Percentiles rank a stretch among this genome's conserved stretches.
Conservation (phyloP, 257 asterid genomes). For the Gentiana dahurica region DNA sequence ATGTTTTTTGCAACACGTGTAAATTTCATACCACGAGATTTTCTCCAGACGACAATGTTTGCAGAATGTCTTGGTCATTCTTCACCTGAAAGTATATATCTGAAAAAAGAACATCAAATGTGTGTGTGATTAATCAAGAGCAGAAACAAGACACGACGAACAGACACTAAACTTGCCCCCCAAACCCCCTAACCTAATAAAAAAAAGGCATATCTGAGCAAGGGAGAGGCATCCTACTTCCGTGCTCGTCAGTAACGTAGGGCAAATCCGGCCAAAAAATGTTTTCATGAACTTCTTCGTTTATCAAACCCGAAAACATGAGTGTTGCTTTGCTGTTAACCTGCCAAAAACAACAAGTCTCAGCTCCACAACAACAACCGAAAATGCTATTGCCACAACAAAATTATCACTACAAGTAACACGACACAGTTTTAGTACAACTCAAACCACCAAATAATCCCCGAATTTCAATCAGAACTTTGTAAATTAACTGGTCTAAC, state of each 20-base stretch:
- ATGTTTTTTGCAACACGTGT: background rate
- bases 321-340: slow-evolving; percentile 86
- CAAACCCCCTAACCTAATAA: background rate
- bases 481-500: too few relatives aligned
- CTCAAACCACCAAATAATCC: too few relatives aligned
- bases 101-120: slow-evolving; percentile 17
- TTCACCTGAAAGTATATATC: slow-evolving; percentile 96
- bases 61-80: slow-evolving; percentile 86
- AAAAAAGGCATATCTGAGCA: slow-evolving; percentile 3
- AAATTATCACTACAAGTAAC: too few relatives aligned
- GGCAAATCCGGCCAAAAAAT: slow-evolving; percentile 98
- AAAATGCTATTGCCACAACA: background rate
- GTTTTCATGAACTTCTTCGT: slow-evolving; percentile 72
- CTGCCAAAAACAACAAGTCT: slow-evolving; percentile 28
- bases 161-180: background rate
- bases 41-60: slow-evolving; percentile 65
- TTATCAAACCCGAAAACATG: slow-evolving; percentile 75
- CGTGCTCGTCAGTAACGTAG: slow-evolving; percentile 84
- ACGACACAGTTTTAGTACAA: too few relatives aligned
- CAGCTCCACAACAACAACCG: background rate
- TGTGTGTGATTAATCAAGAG: slow-evolving; percentile 5
- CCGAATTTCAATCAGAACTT: too few relatives aligned
- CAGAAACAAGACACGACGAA: slow-evolving; percentile 12
- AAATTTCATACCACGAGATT: slow-evolving; percentile 57
- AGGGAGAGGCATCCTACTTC: slow-evolving; percentile 53